phyloP scores from a whole-genome alignment of 805 yeast genomes.

The Candida stauntonica region DNA sequence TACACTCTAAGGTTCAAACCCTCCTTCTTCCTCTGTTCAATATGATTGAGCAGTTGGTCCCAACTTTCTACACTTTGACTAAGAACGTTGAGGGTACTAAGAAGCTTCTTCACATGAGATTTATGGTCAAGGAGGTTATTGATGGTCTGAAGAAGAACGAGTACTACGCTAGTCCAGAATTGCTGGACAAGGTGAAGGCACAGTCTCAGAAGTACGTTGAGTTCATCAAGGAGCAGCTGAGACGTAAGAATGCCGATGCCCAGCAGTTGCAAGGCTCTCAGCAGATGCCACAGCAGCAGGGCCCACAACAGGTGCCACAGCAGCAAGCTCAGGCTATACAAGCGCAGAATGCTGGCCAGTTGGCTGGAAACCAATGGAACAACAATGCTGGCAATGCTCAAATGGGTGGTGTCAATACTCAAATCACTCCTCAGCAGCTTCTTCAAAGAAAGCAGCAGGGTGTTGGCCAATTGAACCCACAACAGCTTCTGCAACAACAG shows the following conservation, averaged over 20 bases:
- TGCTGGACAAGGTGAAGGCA: constrained; percentile 61
- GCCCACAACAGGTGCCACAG: constrained; percentile 2
- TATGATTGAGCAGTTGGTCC: constrained; percentile 70
- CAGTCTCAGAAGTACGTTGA: constrained; percentile 74
- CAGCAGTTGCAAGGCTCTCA: constrained; percentile 14
- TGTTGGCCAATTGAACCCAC: constrained; percentile 23
- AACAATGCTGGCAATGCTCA: constrained; percentile 15
- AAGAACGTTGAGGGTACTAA: constrained; percentile 72
- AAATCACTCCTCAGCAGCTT: constrained; percentile 27
- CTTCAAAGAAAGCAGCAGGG: constrained; percentile 21
- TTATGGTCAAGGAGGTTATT: constrained; percentile 70
- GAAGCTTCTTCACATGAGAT: constrained; percentile 71
- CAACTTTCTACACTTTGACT: constrained; percentile 73
- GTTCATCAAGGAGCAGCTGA: constrained; percentile 63
- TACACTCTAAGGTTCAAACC: constrained; percentile 48
- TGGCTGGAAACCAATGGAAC: constrained; percentile 8
- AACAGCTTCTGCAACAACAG: constrained; percentile 23
- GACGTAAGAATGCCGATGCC: constrained; percentile 28
- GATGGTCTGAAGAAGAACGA: constrained; percentile 63
- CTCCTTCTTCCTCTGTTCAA: constrained; percentile 50
- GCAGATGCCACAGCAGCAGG: constrained; percentile 28
- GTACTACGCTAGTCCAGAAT: constrained; percentile 68
- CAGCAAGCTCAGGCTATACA: constrained; percentile 1
- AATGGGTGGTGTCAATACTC: constrained; percentile 17
- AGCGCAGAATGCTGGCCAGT: not conserved